These are phyloP conservation scores for Cenococcum geophilum DNA, from an alignment of 495 filamentous ascomycete species.

Conservation along the genomic window DNA sequence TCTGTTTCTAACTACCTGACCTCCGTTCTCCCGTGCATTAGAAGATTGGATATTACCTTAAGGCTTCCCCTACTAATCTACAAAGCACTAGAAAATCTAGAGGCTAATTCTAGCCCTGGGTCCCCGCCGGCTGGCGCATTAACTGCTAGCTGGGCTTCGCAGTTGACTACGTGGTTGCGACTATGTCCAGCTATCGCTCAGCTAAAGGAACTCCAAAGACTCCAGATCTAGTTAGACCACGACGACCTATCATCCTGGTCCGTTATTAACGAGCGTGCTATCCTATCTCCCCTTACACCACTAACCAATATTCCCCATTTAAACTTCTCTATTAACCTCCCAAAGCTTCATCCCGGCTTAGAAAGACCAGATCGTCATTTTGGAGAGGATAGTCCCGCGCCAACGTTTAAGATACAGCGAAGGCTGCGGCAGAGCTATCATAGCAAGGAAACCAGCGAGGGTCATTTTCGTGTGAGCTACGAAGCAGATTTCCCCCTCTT, in stretches of 20 bases:
- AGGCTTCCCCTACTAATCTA: slow-evolving; percentile 6
- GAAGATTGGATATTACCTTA: slow-evolving; percentile 11
- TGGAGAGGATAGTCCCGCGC: not conserved
- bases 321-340: slow-evolving; percentile 4
- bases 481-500: slow-evolving; percentile 1
- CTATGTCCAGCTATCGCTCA: slow-evolving; percentile 8
- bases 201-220: slow-evolving; percentile 4
- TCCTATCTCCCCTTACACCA: slow-evolving; percentile 12
- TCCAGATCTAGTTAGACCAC: slow-evolving; percentile 16
- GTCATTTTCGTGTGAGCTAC: not conserved
- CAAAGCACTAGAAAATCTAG: slow-evolving; percentile 7
- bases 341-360: slow-evolving; percentile 6
- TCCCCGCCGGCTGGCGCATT: not conserved
- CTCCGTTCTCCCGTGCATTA: slow-evolving; percentile 6
- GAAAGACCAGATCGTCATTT: slow-evolving; percentile 11
- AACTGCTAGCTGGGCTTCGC: not conserved
- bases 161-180: slow-evolving; percentile 2
- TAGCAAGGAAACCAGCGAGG: not conserved
- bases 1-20: slow-evolving; percentile 2
- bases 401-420: slow-evolving; percentile 7
- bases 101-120: not conserved
- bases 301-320: not conserved
- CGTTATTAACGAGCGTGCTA: slow-evolving; percentile 13
- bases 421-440: slow-evolving; percentile 12
- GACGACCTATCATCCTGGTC: slow-evolving; percentile 9